phyloP scores from a whole-genome alignment of 2,329 filamentous ascomycete species.

The Nothophoma quercina region DNA sequence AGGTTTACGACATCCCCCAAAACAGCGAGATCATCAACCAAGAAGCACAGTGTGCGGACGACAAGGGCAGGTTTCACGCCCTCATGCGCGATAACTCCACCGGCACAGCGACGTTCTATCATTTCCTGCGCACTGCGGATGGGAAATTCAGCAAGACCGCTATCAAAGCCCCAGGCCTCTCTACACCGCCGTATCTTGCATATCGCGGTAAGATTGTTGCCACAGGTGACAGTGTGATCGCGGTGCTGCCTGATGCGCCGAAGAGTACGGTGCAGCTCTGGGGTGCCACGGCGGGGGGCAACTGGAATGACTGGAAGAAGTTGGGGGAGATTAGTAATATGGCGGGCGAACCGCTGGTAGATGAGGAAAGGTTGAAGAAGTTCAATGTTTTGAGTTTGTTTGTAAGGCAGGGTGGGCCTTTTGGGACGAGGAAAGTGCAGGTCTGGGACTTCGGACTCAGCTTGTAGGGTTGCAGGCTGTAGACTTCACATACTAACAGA shows the following conservation, averaged over 20 bases:
- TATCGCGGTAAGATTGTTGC: constrained; percentile 44
- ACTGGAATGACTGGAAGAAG: constrained; percentile 42
- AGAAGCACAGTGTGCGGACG: constrained; percentile 58
- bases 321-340: constrained; percentile 40
- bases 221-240: constrained; percentile 37
- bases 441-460: constrained; percentile 44
- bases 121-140: constrained; percentile 39
- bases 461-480: constrained; percentile 18
- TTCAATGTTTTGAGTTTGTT: constrained; percentile 43
- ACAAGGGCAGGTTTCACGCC: constrained; percentile 57
- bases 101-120: constrained; percentile 40
- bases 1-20: constrained; percentile 56
- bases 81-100: constrained; percentile 56
- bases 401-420: constrained; percentile 44
- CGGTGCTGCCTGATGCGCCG: constrained; percentile 41
- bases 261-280: constrained; percentile 40
- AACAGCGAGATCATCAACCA: constrained; percentile 59
- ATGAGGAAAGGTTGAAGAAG: constrained; percentile 38
- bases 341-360: constrained; percentile 42
- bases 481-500: background rate
- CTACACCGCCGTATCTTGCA: constrained; percentile 41
- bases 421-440: constrained; percentile 42
- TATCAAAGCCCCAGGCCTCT: constrained; percentile 39
- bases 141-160: constrained; percentile 43
- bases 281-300: constrained; percentile 36